Evolutionary conservation across 78 protist genomes (phyloP), one percentile per base, ranked within the genome.

Genomic region (Dictyostelium purpureum): DNA sequence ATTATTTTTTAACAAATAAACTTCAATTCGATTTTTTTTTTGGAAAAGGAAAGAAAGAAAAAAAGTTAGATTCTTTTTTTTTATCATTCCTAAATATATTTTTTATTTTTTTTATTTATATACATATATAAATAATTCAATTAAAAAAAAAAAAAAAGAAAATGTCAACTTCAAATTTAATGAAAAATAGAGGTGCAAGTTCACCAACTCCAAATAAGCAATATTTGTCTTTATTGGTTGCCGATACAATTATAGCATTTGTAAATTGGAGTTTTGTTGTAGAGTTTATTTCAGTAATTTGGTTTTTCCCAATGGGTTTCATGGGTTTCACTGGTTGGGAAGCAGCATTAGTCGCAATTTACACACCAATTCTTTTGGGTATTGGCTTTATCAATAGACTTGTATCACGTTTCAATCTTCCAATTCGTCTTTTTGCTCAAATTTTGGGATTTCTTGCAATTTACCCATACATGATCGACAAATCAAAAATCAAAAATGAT

Each of bases 241-340:
- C 77, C 1, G 88, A 79, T 11, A 21, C 24, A 19, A 1, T 47
- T 16, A 14, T 85, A 19, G 80, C 92, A 45, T 85, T 85, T 73
- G 33, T 85, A 63, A 85, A 85, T 47, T 85, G 80, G 83, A 67
- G 79, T 47, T 73, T 85, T 28, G 18, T 85, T 6, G 92, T 85
- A 12, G 92, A 85, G 19, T 85, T 71, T 51, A 85, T 85, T 16
- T 73, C 92, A 11, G 70, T 85, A 11, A 85, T 85, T 45, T 85
- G 92, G 92, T 85, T 85, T 38, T 85, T 71, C 26, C 92, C 92
- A 45, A 85, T 85, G 92, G 92, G 92, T n/a, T 66, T 66, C 57
- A 85, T 85, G 92, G 92, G 92, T 2, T 85, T 85, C 52, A 85
- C 92, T 16, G 92, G 92, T 6, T 71, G 78, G 92, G 92, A 85